Percentiles rank a stretch among this genome's conserved stretches.
Conservation (phyloP, 2,329 filamentous ascomycete genomes). For the Aureobasidium sp. region DNA sequence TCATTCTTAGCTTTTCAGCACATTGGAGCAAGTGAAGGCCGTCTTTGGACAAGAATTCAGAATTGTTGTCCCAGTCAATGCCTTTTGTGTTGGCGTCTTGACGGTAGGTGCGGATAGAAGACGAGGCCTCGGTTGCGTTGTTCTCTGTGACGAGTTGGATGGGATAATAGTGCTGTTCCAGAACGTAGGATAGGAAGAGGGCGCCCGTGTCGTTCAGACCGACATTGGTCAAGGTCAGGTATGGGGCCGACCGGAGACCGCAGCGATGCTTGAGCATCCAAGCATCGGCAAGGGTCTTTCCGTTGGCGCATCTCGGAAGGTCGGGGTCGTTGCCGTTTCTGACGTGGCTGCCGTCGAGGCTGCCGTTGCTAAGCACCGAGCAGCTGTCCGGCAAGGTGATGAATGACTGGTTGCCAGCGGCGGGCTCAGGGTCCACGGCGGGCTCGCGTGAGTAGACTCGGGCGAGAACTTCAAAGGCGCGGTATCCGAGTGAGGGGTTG, state of each 20-base stretch:
- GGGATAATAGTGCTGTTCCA: conserved; percentile 32
- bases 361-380: conserved; percentile 7
- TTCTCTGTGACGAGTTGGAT: conserved; percentile 26
- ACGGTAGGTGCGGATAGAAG: conserved; percentile 24
- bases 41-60: conserved; percentile 22
- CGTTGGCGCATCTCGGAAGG: conserved; percentile 15
- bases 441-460: conserved; percentile 32
- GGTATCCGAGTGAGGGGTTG: conserved; percentile 33
- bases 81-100: conserved; percentile 24
- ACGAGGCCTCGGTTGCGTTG: conserved; percentile 25
- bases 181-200: conserved; percentile 32
- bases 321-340: neutral
- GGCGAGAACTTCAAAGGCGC: conserved; percentile 38
- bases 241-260: conserved; percentile 33
- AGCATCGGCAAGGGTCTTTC: conserved; percentile 12
- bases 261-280: conserved; percentile 20
- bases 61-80: conserved; percentile 27
- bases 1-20: conserved; percentile 19
- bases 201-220: conserved; percentile 31
- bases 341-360: neutral
- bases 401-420: conserved; percentile 18
- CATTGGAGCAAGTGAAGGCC: conserved; percentile 28
- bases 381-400: conserved; percentile 21
- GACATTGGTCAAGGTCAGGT: conserved; percentile 29
- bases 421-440: conserved; percentile 23